Conservation (phyloP, 768 basidiomycete species). For the Rhizopogon vulgaris region DNA sequence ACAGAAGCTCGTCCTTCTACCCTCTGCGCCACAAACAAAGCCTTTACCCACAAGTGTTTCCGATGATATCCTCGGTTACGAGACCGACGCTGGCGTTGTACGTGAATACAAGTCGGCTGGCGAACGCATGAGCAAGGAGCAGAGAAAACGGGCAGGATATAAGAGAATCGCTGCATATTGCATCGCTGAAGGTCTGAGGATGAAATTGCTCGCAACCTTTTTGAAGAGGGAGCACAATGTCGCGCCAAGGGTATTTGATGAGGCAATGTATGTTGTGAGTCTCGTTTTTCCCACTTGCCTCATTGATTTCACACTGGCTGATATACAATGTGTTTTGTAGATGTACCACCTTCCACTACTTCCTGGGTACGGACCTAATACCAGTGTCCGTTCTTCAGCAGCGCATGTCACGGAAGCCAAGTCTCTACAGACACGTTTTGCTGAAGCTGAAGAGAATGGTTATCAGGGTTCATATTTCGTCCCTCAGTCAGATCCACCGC, state of each 20-base stretch:
- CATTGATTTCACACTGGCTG: constrained; percentile 1
- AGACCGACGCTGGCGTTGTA: constrained; percentile 54
- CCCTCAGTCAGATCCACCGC: constrained; percentile 25
- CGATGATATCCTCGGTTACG: constrained; percentile 49
- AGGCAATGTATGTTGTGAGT: constrained; percentile 88
- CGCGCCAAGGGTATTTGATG: constrained; percentile 79
- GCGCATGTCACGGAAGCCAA: constrained; percentile 45
- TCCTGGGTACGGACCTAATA: constrained; percentile 83
- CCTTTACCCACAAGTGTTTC: constrained; percentile 37
- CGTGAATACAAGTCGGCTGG: constrained; percentile 79
- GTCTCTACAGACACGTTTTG: constrained; percentile 61
- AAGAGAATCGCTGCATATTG: constrained; percentile 87
- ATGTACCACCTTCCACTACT: constrained; percentile 89
- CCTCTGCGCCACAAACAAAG: constrained; percentile 84
- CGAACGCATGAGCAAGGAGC: constrained; percentile 84
- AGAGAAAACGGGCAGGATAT: constrained; percentile 75
- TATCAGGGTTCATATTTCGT: constrained; percentile 85
- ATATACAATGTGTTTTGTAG: constrained; percentile 31
- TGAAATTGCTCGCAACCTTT: constrained; percentile 79
- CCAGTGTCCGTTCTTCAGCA: constrained; percentile 81
- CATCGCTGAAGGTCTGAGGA: constrained; percentile 77
- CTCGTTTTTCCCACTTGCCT: not conserved
- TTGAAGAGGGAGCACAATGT: constrained; percentile 94
- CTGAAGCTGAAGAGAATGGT: constrained; percentile 85
- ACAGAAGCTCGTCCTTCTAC: constrained; percentile 85